Evolutionary conservation across 345 rosid genomes (phyloP), one percentile per base, ranked within the genome.

Genomic region (Raphanus raphanistrum): DNA sequence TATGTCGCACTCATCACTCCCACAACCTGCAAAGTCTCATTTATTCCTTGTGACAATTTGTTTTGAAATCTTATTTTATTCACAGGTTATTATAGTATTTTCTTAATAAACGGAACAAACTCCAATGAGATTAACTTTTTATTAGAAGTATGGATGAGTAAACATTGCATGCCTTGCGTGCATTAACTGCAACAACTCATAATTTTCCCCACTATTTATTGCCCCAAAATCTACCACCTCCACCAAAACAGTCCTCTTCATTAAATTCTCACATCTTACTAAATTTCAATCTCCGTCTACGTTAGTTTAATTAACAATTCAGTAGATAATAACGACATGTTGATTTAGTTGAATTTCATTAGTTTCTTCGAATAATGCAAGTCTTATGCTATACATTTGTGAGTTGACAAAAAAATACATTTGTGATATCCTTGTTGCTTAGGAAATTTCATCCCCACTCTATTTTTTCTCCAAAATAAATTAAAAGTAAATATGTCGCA

Each of bases 1-100:
- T 70, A 58, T 57, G 82, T 80, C 82, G 79, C 79, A 80, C 82
- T 79, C 78, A 73, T 79, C 82, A 67, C 70, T 69, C 67, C 76
- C 79, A 69, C 79, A 69, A 74, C 76, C 79, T 74, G 76, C 76
- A 80, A 74, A 74, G 62, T 69, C 68, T 63, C 79, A 70, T 74
- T 74, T 74, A 74, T 80, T 74, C 79, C 66, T 74, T 63, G 79
- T 25, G 71, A 21, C 72, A 74, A 68, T 68, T 63, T 69, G 67
- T 74, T 69, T 52, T 54, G 15, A 64, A 16, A 45, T 36, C 5
- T 41, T 60, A 36, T 32, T 72, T 43, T 59, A 41, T 57, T 72
- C 38, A 65, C 28, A 29, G 55, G 38, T 12, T 12, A 12, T 58
- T 43, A 12, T 58, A 66, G 9, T 33, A 6, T 28, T 65, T 45